A percentile compares a stretch with the other conserved stretches of the same genome.
Conservation (phyloP, 495 filamentous ascomycete genomes). For the Usnea hakonensis region DNA sequence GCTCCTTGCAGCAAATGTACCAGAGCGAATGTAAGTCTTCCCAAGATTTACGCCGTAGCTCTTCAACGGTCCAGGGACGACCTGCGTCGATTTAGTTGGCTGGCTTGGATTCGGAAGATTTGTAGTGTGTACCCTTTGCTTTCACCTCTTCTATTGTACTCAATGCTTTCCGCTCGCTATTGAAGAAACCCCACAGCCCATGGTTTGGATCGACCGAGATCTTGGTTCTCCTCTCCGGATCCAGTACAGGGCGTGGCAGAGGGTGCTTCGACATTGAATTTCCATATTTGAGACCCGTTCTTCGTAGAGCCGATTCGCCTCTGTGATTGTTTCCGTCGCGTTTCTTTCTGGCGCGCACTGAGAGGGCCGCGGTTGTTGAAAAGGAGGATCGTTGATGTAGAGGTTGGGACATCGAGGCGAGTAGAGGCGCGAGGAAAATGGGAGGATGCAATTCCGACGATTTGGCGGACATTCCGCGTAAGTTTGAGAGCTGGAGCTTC, state of each 20-base stretch:
- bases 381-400: slow-evolving; percentile 22
- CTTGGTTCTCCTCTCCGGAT: slow-evolving; percentile 40
- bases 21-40: slow-evolving; percentile 87
- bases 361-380: slow-evolving; percentile 28
- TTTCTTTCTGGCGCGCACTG: slow-evolving; percentile 18
- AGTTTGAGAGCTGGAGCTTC: background rate
- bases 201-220: slow-evolving; percentile 61
- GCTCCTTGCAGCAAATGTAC: slow-evolving; percentile 92
- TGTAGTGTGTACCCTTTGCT: slow-evolving; percentile 49
- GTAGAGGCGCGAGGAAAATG: slow-evolving; percentile 18
- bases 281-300: slow-evolving; percentile 64
- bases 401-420: slow-evolving; percentile 4
- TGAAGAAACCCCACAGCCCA: slow-evolving; percentile 93
- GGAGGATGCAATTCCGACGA: slow-evolving; percentile 8
- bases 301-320: slow-evolving; percentile 70
- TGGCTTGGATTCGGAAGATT: slow-evolving; percentile 4
- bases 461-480: background rate
- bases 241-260: slow-evolving; percentile 64
- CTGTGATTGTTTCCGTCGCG: slow-evolving; percentile 61
- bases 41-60: slow-evolving; percentile 83
- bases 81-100: slow-evolving; percentile 38
- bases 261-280: slow-evolving; percentile 61
- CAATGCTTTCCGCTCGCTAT: slow-evolving; percentile 52
- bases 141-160: slow-evolving; percentile 57
- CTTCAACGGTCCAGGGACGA: slow-evolving; percentile 76